Percentiles rank a stretch among this genome's conserved stretches.
Evolutionary conservation across 2,329 filamentous ascomycete genomes (phyloP).

Genomic region (Aureobasidium uvarum): DNA sequence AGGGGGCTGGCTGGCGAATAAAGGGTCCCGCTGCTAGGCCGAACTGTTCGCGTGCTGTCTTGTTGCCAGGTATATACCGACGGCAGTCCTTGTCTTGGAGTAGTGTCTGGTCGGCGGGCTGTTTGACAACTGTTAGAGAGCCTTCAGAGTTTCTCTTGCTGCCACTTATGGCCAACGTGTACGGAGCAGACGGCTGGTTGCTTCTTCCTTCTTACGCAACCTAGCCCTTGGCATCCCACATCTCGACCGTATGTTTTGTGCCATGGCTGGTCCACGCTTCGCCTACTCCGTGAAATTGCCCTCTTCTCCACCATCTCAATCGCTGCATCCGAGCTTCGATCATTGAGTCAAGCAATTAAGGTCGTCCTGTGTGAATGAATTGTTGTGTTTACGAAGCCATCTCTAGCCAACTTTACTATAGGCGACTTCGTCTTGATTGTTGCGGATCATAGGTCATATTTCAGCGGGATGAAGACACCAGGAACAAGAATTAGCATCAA

Average conservation of each 20-base stretch:
- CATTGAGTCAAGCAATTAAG: neutral
- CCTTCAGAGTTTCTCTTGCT: neutral
- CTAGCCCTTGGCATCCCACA: conserved; percentile 10
- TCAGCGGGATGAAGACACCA: neutral
- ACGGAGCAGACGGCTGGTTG: conserved; percentile 6
- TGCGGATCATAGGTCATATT: no score
- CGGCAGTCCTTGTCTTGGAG: neutral
- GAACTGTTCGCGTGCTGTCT: conserved; percentile 14
- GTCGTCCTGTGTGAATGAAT: neutral
- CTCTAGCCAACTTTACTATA: neutral
- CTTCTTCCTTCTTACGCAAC: conserved; percentile 11
- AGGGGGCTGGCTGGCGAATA: conserved; percentile 3
- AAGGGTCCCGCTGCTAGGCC: conserved; percentile 12
- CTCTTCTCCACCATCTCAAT: conserved; percentile 7
- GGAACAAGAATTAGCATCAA: neutral
- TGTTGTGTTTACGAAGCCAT: neutral
- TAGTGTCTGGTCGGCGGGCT: neutral
- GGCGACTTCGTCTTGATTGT: neutral
- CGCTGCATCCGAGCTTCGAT: neutral
- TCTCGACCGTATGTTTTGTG: conserved; percentile 3
- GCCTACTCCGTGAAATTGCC: conserved; percentile 3
- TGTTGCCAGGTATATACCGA: neutral
- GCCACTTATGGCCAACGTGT: conserved; percentile 2
- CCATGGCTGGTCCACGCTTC: neutral
- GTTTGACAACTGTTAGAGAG: neutral